Evolutionary conservation across 345 rosid genomes (phyloP), one percentile per base, ranked within the genome.

Genomic region (Xanthoceras sorbifolium): DNA sequence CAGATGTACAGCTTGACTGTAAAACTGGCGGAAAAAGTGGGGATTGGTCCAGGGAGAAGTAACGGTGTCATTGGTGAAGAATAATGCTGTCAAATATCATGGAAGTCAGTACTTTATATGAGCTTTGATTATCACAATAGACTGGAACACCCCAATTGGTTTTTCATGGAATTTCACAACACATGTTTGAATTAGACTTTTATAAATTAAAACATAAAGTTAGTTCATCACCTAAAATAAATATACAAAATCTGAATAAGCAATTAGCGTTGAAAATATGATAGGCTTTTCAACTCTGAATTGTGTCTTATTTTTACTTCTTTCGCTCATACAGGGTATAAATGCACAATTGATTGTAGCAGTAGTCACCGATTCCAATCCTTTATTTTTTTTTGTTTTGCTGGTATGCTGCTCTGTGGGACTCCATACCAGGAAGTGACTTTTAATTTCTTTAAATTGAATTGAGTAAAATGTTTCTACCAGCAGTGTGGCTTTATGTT

Each of bases 21-120:
- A 93, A 92, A 87, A 84, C 89, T 72, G 98, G 99, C 64, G 99
- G 97, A 63, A 92, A 92, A 79, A 93, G 94, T 9, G 97, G 98
- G 42, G 82, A 81, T 68, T 93, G 97, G 98, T 86, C 63, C 63
- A 86, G 93, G 82, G 76, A 63, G 32, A 82, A 89, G 55, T 89
- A 77, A 82, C 10, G 64, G 29, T 10, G 6, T 44, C 38, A 18
- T 71, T 48, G 44, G 32, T 5, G 22, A 73, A 70, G 50, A 73
- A 68, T 48, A 2, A 9, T 29, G 14, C 48, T 65, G 40, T 42
- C 4, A 14, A 69, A 17, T 26, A 3, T 42, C 66, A 14, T 23
- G 64, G 26, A 23, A 55, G 46, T 64, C 42, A 14, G 23, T 70
- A 44, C 54, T 55, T 22, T 36, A 4, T 14, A 54, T 34, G 36